Evolutionary conservation across 257 asterid genomes (phyloP), one percentile per base, ranked within the genome.

Genomic region (Paraleonurus japonicus): DNA sequence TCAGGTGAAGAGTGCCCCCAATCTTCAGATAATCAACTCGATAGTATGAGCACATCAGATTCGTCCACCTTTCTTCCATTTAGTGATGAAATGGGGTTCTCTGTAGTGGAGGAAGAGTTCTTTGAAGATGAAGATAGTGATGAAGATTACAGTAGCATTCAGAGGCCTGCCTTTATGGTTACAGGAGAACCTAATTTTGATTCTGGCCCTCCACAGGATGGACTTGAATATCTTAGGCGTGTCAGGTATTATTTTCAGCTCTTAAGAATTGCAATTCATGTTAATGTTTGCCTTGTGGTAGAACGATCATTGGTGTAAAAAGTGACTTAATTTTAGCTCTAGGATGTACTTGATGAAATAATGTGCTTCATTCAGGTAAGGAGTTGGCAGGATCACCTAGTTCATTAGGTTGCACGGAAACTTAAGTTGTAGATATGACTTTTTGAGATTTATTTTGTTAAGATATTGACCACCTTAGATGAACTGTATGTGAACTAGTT

Each of bases 191-290:
- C 98, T 30, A 86, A 95, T 81, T 95, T 95, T 83, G 96, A 89
- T 55, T 88, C 95, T 59, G 98, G 98, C 61, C 98, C 97, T 83
- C 95, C 97, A 65, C 85, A 78, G 69, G 99, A 95, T 81, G 99
- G 98, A 54, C 85, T 95, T 32, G 99, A 95, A 77, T 95, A 83
- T 83, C 96, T 95, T 71, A 84, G 98, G 84, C 99, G 98, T 69
- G 99, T 95, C 45, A 92, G 97, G 98, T 88, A 88, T 63, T 35
- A 27, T 68, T 74, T 77, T 78, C 48, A 68, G 27, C 54, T 30
- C 59, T 76, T 32, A 22, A 11, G 63, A 58, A 20, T 23, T 37
- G 61, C 48, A 33, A 65, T 71, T 54, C 10, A 4, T 72, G 57
- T 47, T 59, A 17, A 39, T 33, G 43, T 68, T 35, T 47, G 19